Percentiles rank a stretch among this genome's conserved stretches.
phyloP scores from a whole-genome alignment of 306 rosid species.

The Cercis canadensis region DNA sequence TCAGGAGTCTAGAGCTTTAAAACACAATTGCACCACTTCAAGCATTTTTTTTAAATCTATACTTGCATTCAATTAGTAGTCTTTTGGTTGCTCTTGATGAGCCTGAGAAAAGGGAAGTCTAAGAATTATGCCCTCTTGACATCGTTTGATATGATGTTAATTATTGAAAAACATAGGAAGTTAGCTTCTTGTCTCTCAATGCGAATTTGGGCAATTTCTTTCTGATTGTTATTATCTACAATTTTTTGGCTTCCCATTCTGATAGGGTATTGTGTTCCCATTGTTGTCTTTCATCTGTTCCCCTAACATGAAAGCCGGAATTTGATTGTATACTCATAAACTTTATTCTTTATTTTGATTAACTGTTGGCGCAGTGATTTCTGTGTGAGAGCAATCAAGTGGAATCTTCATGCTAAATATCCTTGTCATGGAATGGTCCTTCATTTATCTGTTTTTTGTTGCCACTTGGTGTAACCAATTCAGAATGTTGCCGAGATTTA shows the following conservation, averaged over 20 bases:
- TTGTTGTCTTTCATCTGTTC: conserved; percentile 17
- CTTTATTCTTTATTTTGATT: conserved; percentile 15
- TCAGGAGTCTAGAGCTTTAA: too few relatives aligned
- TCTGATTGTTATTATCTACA: not conserved
- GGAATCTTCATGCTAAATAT: not conserved
- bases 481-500: not conserved
- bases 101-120: conserved; percentile 16
- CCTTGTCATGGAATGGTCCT: conserved; percentile 9
- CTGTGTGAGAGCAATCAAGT: conserved; percentile 1
- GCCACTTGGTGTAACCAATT: conserved; percentile 1
- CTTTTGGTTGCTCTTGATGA: conserved; percentile 28
- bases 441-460: conserved; percentile 7
- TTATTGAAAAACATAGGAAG: conserved; percentile 11
- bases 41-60: conserved; percentile 14
- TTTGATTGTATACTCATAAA: conserved; percentile 1
- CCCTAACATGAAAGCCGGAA: not conserved
- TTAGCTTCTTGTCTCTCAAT: not conserved
- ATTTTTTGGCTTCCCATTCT: not conserved
- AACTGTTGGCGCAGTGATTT: conserved; percentile 35
- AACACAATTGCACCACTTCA: not conserved
- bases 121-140: conserved; percentile 9
- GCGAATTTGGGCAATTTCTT: too few relatives aligned
- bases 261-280: not conserved
- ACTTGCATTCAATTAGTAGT: not conserved
- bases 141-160: not conserved